These are phyloP conservation scores for Alternaria metachromatica DNA, from an alignment of 2,329 filamentous ascomycete genomes.

Conservation along the genomic window DNA sequence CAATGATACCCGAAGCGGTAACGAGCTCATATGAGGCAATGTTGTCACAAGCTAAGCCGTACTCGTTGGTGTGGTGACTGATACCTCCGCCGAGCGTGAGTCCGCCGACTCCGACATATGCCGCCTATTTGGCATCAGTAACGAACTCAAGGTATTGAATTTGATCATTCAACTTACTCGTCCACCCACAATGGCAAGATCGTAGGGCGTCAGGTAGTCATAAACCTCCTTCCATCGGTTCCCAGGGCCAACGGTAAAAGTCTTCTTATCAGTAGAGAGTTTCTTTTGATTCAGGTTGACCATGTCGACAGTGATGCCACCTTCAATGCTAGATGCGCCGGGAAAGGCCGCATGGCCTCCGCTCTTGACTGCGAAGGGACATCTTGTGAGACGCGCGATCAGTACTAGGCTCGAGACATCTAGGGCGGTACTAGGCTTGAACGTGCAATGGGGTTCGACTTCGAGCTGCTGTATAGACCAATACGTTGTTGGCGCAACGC, in stretches of 20 bases:
- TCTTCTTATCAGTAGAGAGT: slow-evolving; percentile 31
- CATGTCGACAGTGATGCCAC: slow-evolving; percentile 54
- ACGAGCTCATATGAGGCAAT: slow-evolving; percentile 44
- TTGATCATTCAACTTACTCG: slow-evolving; percentile 17
- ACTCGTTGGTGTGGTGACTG: not conserved
- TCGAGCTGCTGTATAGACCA: slow-evolving; percentile 23
- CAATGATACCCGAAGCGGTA: slow-evolving; percentile 24
- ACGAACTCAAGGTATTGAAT: not conserved
- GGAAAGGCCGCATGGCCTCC: slow-evolving; percentile 53
- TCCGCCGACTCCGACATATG: slow-evolving; percentile 26
- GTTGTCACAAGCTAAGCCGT: slow-evolving; percentile 39
- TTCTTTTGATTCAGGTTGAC: slow-evolving; percentile 37
- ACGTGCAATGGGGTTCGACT: slow-evolving; percentile 19
- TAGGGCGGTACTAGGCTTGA: slow-evolving; percentile 14
- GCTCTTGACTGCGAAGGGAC: slow-evolving; percentile 52
- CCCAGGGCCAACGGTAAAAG: slow-evolving; percentile 39
- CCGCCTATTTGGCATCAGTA: slow-evolving; percentile 7
- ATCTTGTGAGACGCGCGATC: slow-evolving; percentile 28
- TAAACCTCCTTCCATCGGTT: slow-evolving; percentile 47
- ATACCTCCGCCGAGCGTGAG: slow-evolving; percentile 31
- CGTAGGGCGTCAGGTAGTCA: slow-evolving; percentile 25
- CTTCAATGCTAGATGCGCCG: slow-evolving; percentile 51
- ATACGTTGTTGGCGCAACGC: slow-evolving; percentile 9
- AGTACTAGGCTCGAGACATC: slow-evolving; percentile 23
- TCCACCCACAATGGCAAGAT: slow-evolving; percentile 38